Evolutionary conservation across 2,329 filamentous ascomycete genomes (phyloP).

Genomic region (Ceratocystis huliohia): DNA sequence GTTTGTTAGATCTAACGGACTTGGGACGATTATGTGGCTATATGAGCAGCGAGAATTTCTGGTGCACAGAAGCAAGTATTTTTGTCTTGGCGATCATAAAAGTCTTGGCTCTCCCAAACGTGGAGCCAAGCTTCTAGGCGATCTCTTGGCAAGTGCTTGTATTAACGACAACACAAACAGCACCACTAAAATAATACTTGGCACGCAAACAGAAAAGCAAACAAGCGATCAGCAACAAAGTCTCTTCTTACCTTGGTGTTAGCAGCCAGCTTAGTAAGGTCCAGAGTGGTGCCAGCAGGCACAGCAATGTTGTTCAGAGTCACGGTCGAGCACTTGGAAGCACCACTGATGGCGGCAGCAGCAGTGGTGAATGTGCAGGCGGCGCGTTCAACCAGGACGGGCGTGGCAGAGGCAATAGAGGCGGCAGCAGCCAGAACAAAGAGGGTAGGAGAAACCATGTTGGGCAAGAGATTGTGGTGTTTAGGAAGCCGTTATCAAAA

Average conservation of each 20-base stretch:
- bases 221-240: neutral
- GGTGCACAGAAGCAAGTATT: neutral
- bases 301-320: slow-evolving; percentile 41
- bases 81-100: slow-evolving; percentile 23
- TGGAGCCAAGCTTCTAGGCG: neutral
- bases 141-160: slow-evolving; percentile 8
- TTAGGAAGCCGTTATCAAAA: slow-evolving; percentile 14
- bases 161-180: neutral
- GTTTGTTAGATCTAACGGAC: slow-evolving; percentile 5
- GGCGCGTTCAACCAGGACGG: slow-evolving; percentile 22
- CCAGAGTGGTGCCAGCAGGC: slow-evolving; percentile 45
- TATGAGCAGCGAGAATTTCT: neutral
- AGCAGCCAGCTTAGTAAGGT: slow-evolving; percentile 40
- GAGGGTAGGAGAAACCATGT: slow-evolving; percentile 22
- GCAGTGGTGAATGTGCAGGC: slow-evolving; percentile 44
- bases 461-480: slow-evolving; percentile 6
- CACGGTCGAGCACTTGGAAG: slow-evolving; percentile 42
- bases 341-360: slow-evolving; percentile 35
- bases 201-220: neutral
- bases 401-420: slow-evolving; percentile 24
- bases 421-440: slow-evolving; percentile 26
- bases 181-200: neutral
- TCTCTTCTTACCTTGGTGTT: slow-evolving; percentile 31
- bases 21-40: neutral
- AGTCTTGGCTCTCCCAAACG: neutral